Evolutionary conservation across 2,329 filamentous ascomycete species (phyloP).

Genomic region (Fusarium euwallaceae): DNA sequence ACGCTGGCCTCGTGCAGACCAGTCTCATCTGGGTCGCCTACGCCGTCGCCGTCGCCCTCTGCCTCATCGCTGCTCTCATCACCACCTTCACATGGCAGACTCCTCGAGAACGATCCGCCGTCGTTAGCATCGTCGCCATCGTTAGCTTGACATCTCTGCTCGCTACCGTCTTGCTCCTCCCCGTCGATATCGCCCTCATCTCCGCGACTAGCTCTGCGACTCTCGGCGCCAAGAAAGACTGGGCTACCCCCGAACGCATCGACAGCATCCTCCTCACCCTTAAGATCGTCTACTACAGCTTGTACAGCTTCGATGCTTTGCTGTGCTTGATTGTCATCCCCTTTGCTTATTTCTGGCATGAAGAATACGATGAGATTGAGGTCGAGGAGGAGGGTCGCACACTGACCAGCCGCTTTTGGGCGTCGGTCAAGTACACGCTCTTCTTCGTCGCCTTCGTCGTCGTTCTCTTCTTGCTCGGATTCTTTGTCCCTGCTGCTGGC

Average conservation of each 20-base stretch:
- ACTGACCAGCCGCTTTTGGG: conserved; percentile 77
- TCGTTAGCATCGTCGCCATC: conserved; percentile 87
- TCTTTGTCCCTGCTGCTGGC: conserved; percentile 89
- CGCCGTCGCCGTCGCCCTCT: conserved; percentile 81
- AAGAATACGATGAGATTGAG: conserved; percentile 95
- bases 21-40: conserved; percentile 97
- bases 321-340: conserved; percentile 92
- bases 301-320: conserved; percentile 92
- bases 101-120: conserved; percentile 84
- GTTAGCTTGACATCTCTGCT: conserved; percentile 88
- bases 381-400: conserved; percentile 86
- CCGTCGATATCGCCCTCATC: conserved; percentile 94
- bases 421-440: conserved; percentile 91
- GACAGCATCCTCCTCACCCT: conserved; percentile 83
- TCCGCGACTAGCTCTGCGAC: conserved; percentile 85
- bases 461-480: conserved; percentile 89
- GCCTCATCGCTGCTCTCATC: conserved; percentile 81
- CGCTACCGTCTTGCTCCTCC: conserved; percentile 91
- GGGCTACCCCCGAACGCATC: conserved; percentile 88
- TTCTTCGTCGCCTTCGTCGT: conserved; percentile 85
- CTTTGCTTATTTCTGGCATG: conserved; percentile 98
- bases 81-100: conserved; percentile 95
- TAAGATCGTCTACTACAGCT: conserved; percentile 89
- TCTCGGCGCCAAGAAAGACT: conserved; percentile 89
- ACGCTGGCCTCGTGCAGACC: conserved; percentile 79